These are phyloP conservation scores for Rhynchospora breviuscula DNA, from an alignment of 176 grass and related monocot genomes.

Conservation along the genomic window DNA sequence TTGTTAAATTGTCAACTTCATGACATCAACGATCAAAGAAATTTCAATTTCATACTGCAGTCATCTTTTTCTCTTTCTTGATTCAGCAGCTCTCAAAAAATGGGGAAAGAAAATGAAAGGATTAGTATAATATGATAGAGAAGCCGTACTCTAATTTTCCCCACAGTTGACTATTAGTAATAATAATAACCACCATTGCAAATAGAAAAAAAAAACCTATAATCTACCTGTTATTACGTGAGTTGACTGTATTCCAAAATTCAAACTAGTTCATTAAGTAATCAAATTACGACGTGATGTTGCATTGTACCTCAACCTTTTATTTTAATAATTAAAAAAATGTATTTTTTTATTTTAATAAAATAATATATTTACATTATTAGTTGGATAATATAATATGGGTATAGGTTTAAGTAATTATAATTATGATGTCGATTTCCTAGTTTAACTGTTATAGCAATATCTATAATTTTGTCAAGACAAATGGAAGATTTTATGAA, in stretches of 20 bases:
- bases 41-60: neutral
- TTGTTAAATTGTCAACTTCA: neutral
- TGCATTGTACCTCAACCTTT: too few relatives aligned
- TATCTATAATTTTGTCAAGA: too few relatives aligned
- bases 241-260: constrained; percentile 1
- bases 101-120: neutral
- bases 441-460: too few relatives aligned
- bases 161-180: neutral
- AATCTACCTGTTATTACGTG: neutral
- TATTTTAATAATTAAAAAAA: too few relatives aligned
- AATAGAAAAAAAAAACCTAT: neutral
- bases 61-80: neutral
- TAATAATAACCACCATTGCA: neutral
- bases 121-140: neutral
- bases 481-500: too few relatives aligned
- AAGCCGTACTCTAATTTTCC: neutral
- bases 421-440: too few relatives aligned
- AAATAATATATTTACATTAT: too few relatives aligned
- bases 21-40: neutral
- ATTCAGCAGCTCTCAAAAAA: neutral
- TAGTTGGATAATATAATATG: too few relatives aligned
- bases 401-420: too few relatives aligned
- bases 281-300: neutral
- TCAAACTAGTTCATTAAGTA: neutral
- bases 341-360: too few relatives aligned